Base-by-base conservation (phyloP, 495 filamentous ascomycete genomes). In the Beverwykella pulmonaria region DNA sequence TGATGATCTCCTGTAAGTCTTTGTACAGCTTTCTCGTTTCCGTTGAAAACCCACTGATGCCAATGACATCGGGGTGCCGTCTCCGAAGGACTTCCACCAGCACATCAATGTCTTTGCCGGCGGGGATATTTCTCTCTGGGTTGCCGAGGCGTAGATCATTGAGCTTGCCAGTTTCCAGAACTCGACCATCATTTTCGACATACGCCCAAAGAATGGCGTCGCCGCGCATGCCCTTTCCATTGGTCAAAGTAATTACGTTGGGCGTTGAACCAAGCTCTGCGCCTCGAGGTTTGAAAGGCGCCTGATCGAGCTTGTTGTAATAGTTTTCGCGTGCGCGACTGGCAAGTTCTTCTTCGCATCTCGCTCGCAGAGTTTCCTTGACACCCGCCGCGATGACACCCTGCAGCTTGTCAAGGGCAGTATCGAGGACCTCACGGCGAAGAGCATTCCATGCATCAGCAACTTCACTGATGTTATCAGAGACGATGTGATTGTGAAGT, bases 391-490 rank as follows among this genome's bases (percentile, higher is more conserved):
- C 85, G 65, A 98, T 90, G 63, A 95, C 79, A 67, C 83, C 86
- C 63, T 93, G 88, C n/a, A 98, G 81, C 72, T 93, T 96, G 1
- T 76, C 69, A 44, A 96, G 84, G 10, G 92, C 95, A 49, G 89
- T 69, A 70, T 97, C 90, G 49, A 98, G 74, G 19, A 92, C 88
- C 61, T 95, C 92, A 57, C 87, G 84, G 17, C 94, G 88, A 65
- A 92, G 86, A 19, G 84, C 82, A 65, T 98, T 98, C 94, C 94
- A 98, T 3, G 91, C 89, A 76, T 98, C 95, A 14, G 94, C 95
- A 17, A 94, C 82, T 72, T 96, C 92, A 68, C 93, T 97, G 77
- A 90, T 92, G 74, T 95, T 96, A 71, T 98, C 94, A 0, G 92
- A 96, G 49, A 88, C 86, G 61, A 98, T 92, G 57, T 92, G 88